These are phyloP conservation scores for Abrus pulchellus DNA, from an alignment of 306 rosid species.

Conservation along the genomic window DNA sequence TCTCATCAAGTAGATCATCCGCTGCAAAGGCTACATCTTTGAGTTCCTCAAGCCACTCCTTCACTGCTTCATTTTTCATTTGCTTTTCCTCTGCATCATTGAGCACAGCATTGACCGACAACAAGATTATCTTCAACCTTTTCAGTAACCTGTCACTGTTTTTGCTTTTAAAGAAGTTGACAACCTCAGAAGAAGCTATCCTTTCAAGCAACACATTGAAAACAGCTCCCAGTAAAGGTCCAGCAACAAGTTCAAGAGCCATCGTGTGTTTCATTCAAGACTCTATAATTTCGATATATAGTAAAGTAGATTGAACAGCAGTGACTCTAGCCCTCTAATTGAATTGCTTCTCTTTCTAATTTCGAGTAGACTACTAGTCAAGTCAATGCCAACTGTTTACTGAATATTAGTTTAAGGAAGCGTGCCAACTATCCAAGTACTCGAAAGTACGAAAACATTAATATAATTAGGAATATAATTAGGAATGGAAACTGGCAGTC, in stretches of 20 bases:
- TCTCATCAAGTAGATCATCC: slow-evolving; percentile 58
- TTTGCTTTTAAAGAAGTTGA: slow-evolving; percentile 45
- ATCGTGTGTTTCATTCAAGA: slow-evolving; percentile 22
- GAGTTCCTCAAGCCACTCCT: slow-evolving; percentile 62
- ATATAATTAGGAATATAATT: no score
- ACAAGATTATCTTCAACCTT: slow-evolving; percentile 51
- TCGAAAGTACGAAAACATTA: no score
- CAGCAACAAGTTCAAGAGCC: slow-evolving; percentile 57
- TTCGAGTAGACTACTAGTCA: not conserved
- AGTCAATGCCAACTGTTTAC: no score
- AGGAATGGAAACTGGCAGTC: no score
- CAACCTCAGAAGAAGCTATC: slow-evolving; percentile 49
- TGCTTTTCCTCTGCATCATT: slow-evolving; percentile 63
- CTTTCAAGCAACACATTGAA: slow-evolving; percentile 51
- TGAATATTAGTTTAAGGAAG: no score
- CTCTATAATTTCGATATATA: not conserved
- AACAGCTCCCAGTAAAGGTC: slow-evolving; percentile 55
- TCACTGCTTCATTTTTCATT: slow-evolving; percentile 48
- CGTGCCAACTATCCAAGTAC: no score
- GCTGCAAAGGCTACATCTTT: slow-evolving; percentile 51
- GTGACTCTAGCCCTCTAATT: not conserved
- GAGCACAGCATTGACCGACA: slow-evolving; percentile 51
- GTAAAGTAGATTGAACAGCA: not conserved
- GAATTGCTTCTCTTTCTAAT: not conserved
- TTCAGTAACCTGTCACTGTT: slow-evolving; percentile 47